Conservation (phyloP, 108 stramenopile genomes). For the Skeletonema marinoi region DNA sequence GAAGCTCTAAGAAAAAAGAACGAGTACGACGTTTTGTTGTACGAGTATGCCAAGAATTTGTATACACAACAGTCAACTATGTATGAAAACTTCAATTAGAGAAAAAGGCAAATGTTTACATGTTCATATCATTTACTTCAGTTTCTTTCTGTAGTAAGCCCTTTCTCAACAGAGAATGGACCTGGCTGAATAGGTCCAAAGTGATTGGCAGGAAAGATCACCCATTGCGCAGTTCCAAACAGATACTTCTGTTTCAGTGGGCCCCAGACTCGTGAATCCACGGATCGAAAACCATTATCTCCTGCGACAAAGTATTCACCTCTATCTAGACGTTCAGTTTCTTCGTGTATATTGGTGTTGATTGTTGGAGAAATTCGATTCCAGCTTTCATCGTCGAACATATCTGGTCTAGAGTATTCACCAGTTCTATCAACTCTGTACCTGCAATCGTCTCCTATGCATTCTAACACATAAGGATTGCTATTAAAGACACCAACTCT, state of each 20-base stretch:
- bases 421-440: slow-evolving; percentile 54
- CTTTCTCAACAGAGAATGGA: slow-evolving; percentile 1
- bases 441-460: slow-evolving; percentile 14
- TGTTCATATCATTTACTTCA: background rate
- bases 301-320: slow-evolving; percentile 67
- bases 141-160: background rate
- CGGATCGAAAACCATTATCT: slow-evolving; percentile 64
- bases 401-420: slow-evolving; percentile 49
- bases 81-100: background rate
- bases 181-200: slow-evolving; percentile 50
- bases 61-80: slow-evolving; percentile 25
- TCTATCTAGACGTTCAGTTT: slow-evolving; percentile 8
- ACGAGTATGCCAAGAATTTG: slow-evolving; percentile 41
- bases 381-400: slow-evolving; percentile 58
- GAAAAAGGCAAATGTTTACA: background rate
- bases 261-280: slow-evolving; percentile 69
- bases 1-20: slow-evolving; percentile 41
- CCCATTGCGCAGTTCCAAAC: slow-evolving; percentile 56
- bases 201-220: slow-evolving; percentile 50
- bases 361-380: slow-evolving; percentile 50
- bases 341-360: slow-evolving; percentile 13
- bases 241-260: slow-evolving; percentile 57
- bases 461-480: slow-evolving; percentile 47
- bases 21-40: slow-evolving; percentile 40
- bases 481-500: slow-evolving; percentile 52